These are phyloP conservation scores for Trichoderma sp. DNA, from an alignment of 2,329 filamentous ascomycete genomes.

Conservation along the genomic window DNA sequence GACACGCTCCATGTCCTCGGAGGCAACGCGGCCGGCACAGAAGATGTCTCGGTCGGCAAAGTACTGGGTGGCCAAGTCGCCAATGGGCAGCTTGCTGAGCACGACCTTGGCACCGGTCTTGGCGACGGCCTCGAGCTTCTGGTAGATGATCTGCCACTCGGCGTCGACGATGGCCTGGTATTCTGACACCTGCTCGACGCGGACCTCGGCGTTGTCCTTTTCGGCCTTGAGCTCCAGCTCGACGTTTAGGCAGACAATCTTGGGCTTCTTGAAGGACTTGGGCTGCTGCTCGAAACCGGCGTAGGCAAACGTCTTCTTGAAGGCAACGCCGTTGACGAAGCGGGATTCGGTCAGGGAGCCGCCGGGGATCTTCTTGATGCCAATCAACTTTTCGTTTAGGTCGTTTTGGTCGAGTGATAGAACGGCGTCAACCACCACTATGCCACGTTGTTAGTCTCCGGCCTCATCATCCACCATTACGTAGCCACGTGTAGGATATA, in stretches of 20 bases:
- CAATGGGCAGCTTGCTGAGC: slow-evolving; percentile 94
- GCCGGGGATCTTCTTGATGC: slow-evolving; percentile 96
- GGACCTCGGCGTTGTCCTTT: slow-evolving; percentile 98
- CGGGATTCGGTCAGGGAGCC: slow-evolving; percentile 94
- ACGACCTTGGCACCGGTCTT: slow-evolving; percentile 97
- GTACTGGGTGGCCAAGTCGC: slow-evolving; percentile 95
- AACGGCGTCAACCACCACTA: slow-evolving; percentile 97
- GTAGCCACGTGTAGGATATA: neutral
- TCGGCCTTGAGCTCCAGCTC: slow-evolving; percentile 98
- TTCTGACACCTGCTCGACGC: slow-evolving; percentile 96
- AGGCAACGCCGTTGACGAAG: slow-evolving; percentile 96
- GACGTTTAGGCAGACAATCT: slow-evolving; percentile 96
- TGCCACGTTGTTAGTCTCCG: slow-evolving; percentile 29
- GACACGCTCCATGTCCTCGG: slow-evolving; percentile 93
- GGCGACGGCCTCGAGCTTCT: slow-evolving; percentile 95
- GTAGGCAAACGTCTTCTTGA: slow-evolving; percentile 99
- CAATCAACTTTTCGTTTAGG: slow-evolving; percentile 96
- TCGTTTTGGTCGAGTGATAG: slow-evolving; percentile 94
- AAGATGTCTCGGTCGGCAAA: slow-evolving; percentile 98
- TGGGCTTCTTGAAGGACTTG: slow-evolving; percentile 90
- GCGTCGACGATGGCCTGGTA: slow-evolving; percentile 99
- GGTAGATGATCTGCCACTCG: slow-evolving; percentile 99
- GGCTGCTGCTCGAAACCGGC: slow-evolving; percentile 99
- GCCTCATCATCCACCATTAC: neutral
- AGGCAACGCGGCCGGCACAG: slow-evolving; percentile 89